Evolutionary conservation across 2,329 filamentous ascomycete genomes (phyloP).

Genomic region (Aspergillus sp.): DNA sequence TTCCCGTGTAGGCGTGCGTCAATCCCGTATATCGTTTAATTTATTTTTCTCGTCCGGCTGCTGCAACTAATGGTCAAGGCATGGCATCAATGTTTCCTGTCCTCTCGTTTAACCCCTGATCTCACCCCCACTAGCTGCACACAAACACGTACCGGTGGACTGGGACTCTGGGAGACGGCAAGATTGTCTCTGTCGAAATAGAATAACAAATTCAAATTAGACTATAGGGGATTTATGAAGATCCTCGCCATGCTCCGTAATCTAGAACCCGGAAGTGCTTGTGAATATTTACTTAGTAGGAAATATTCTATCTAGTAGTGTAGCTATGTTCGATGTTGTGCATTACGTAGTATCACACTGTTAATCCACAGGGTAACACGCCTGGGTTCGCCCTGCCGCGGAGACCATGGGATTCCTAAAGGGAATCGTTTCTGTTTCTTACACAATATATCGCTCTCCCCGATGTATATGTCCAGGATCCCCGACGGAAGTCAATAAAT

Average conservation of each 20-base stretch:
- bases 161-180: not conserved
- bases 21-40: not conserved
- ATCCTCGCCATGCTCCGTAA: not conserved
- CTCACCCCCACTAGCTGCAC: not conserved
- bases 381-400: conserved; percentile 9
- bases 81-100: not conserved
- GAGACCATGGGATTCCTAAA: conserved; percentile 1
- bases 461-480: not conserved
- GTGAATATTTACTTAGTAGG: too few relatives aligned
- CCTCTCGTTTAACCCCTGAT: not conserved
- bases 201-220: not conserved
- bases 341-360: not conserved
- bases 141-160: not conserved
- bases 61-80: not conserved
- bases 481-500: not conserved
- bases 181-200: not conserved
- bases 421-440: conserved; percentile 8
- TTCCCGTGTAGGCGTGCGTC: not conserved
- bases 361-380: not conserved
- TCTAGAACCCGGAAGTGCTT: not conserved
- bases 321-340: not conserved
- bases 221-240: not conserved
- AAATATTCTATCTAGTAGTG: too few relatives aligned
- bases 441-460: conserved; percentile 11
- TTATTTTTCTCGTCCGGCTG: conserved; percentile 5